Percentiles rank a stretch among this genome's conserved stretches.
Conservation (phyloP, 2,329 filamentous ascomycete genomes). For the Chaetoscypha palmicola region DNA sequence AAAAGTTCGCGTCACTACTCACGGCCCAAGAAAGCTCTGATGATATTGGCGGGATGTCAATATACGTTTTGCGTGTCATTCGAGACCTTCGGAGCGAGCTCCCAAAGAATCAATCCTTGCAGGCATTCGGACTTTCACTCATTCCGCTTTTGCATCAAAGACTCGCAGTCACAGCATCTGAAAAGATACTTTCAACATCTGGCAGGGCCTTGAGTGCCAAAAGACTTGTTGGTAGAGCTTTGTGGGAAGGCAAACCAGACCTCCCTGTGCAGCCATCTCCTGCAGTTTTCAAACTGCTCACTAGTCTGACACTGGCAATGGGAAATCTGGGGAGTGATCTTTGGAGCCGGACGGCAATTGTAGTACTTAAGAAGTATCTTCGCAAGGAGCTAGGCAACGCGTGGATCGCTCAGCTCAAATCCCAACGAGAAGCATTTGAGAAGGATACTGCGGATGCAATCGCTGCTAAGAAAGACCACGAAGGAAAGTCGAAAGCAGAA, state of each 20-base stretch:
- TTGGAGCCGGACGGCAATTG: constrained; percentile 67
- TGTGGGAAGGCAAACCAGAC: constrained; percentile 76
- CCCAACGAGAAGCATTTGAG: constrained; percentile 13
- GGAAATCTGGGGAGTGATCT: constrained; percentile 64
- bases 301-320: constrained; percentile 61
- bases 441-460: no score
- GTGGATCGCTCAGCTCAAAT: constrained; percentile 29
- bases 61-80: constrained; percentile 66
- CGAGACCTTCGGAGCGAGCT: constrained; percentile 65
- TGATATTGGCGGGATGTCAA: constrained; percentile 46
- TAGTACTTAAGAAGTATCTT: constrained; percentile 53
- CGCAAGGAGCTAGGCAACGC: constrained; percentile 40
- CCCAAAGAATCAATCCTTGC: constrained; percentile 44
- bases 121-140: constrained; percentile 51
- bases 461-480: background rate
- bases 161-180: constrained; percentile 48
- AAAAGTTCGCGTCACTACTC: constrained; percentile 47
- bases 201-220: constrained; percentile 37
- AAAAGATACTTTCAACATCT: constrained; percentile 43
- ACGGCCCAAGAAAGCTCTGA: constrained; percentile 37
- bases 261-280: constrained; percentile 76
- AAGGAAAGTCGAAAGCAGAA: background rate
- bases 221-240: constrained; percentile 50
- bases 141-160: constrained; percentile 58
- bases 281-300: constrained; percentile 63